Evolutionary conservation across 2,329 filamentous ascomycete species (phyloP).

Genomic region (Curvularia sp.): DNA sequence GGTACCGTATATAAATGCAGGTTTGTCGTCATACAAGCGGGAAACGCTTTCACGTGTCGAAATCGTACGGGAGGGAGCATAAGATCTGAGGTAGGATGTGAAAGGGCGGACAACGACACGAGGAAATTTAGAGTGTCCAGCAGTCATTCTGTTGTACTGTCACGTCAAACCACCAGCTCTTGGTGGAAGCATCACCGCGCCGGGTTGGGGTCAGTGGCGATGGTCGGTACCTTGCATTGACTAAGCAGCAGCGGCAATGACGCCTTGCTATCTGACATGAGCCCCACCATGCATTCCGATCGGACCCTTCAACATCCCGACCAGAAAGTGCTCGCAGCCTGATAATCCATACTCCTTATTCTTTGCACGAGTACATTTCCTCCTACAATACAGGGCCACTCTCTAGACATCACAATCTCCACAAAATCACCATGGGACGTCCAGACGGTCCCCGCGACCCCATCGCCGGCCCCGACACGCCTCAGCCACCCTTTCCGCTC

Average conservation of each 20-base stretch:
- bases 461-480: constrained; percentile 75
- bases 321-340: constrained; percentile 24
- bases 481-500: constrained; percentile 80
- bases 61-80: constrained; percentile 26
- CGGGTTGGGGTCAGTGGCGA: neutral
- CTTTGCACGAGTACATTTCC: neutral
- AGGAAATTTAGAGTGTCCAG: neutral
- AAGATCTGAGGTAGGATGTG: neutral
- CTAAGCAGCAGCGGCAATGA: constrained; percentile 17
- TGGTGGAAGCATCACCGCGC: neutral
- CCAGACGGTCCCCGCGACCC: constrained; percentile 40
- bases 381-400: neutral
- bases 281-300: constrained; percentile 26
- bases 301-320: constrained; percentile 20
- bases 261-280: constrained; percentile 4
- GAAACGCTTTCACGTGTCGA: constrained; percentile 20
- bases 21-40: constrained; percentile 23
- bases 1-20: constrained; percentile 73
- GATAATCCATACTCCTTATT: neutral
- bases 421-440: constrained; percentile 33
- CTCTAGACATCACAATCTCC: neutral
- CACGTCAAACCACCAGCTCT: neutral
- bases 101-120: neutral
- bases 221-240: constrained; percentile 6
- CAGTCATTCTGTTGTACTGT: neutral